Conservation (phyloP, 2,329 filamentous ascomycete species). For the Fusarium staphyleae region DNA sequence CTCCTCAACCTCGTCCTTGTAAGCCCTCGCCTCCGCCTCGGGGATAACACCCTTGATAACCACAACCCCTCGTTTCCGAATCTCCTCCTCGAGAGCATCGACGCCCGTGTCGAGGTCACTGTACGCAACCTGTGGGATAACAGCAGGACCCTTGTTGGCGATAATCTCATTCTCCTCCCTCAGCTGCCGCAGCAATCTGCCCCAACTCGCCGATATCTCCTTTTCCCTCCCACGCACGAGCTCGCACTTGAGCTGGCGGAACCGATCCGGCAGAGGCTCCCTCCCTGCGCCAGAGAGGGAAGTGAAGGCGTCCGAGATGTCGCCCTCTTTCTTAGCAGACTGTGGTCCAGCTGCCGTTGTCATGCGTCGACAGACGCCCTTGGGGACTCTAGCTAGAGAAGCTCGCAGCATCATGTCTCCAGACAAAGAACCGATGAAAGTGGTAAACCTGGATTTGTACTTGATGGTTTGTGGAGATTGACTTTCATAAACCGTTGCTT, state of each 20-base stretch:
- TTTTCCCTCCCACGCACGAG: constrained; percentile 59
- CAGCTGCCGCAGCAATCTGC: constrained; percentile 54
- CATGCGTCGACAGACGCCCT: constrained; percentile 27
- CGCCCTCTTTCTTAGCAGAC: constrained; percentile 60
- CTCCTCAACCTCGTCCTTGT: constrained; percentile 69
- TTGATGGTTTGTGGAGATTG: not conserved
- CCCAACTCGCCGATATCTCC: constrained; percentile 57
- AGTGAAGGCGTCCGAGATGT: constrained; percentile 68
- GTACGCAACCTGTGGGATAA: constrained; percentile 63
- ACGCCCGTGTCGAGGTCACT: constrained; percentile 51
- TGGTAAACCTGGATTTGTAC: not conserved
- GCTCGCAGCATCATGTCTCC: constrained; percentile 33
- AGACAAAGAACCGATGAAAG: not conserved
- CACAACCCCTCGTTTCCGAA: constrained; percentile 66
- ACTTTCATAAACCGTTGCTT: not conserved
- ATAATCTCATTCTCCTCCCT: constrained; percentile 57
- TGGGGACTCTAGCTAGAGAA: constrained; percentile 23
- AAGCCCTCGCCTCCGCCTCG: constrained; percentile 66
- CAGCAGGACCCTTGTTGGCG: constrained; percentile 51
- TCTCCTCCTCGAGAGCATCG: constrained; percentile 52
- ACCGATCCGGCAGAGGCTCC: constrained; percentile 60
- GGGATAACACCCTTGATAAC: constrained; percentile 72
- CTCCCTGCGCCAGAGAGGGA: constrained; percentile 60
- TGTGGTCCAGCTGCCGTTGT: constrained; percentile 21
- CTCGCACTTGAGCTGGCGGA: constrained; percentile 62